Base-by-base conservation (phyloP, 2,329 filamentous ascomycete genomes). In the Trichoderma pleuroti region DNA sequence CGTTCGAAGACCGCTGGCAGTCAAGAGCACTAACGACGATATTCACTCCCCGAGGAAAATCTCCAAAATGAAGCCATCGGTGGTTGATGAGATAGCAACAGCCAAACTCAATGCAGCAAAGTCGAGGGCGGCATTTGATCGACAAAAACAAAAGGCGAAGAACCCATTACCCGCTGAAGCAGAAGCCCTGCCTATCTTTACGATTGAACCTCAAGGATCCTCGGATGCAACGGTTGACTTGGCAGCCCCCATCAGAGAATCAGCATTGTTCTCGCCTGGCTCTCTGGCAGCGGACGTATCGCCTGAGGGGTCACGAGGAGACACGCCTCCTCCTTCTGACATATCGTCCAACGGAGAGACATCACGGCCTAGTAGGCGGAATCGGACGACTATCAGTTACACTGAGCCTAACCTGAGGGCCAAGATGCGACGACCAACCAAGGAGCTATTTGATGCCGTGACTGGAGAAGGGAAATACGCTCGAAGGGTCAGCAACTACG, bases 381-480 rank as follows among this genome's bases (percentile, higher is more conserved):
- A 88, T 61, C 86, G 91, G 75, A 82, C 88, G 12, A 85, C 89
- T 63, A 87, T 96, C 72, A 95, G 92, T 82, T 96, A 96, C 78
- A 91, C 92, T 12, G 92, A 95, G 78, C 93, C 93, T 1, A 95
- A 92, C 76, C 83, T 96, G 54, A 87, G 91, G 72, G 91, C 91
- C 77, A 96, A 96, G 82, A 94, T 96, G 92, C 87, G 93, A 71
- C 87, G 93, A 71, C 92, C 93, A 26, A 92, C 91, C 1, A 93
- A 93, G 77, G 89, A 93, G 73, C 81, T 94, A 11, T 87, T 91
- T 42, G 92, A 94, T 78, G 92, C 92, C 1, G 92, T 95, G 16
- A 81, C 86, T 12, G 89, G 87, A n/a, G 87, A 91, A 74, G 86
- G 85, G 36, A 89, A 86, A 76, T 83, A 85, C 71, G 71, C 84